These are phyloP conservation scores for Scenedesmus sp. DNA, from an alignment of 163 green algal species.

Conservation along the genomic window DNA sequence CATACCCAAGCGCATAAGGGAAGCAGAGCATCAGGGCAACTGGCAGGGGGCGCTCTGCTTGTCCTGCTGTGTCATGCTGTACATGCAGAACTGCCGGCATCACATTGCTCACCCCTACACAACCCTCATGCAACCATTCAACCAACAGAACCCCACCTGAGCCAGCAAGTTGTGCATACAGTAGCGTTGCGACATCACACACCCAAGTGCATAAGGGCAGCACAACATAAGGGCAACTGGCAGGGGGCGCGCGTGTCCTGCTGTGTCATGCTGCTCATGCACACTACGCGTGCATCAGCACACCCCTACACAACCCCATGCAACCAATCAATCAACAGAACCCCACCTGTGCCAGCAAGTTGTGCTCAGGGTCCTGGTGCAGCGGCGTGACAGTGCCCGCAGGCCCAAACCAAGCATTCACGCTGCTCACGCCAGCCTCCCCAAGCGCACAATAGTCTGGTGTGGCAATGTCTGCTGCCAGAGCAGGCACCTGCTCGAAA, in stretches of 20 bases:
- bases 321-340: too few species aligned
- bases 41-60: too few species aligned
- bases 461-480: conserved; percentile 75
- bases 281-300: neutral
- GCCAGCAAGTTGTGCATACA: conserved; percentile 88
- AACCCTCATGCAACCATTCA: too few species aligned
- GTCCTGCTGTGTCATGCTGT: neutral
- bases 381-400: conserved; percentile 91
- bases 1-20: too few species aligned
- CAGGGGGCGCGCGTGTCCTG: too few species aligned
- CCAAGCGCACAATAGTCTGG: conserved; percentile 75
- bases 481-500: conserved; percentile 89
- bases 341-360: conserved; percentile 91
- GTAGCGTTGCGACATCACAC: too few species aligned
- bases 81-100: neutral
- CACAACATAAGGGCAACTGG: too few species aligned
- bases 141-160: conserved; percentile 69
- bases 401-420: conserved; percentile 96
- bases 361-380: conserved; percentile 92
- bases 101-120: too few species aligned
- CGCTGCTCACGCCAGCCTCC: conserved; percentile 5
- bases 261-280: too few species aligned
- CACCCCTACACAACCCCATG: neutral
- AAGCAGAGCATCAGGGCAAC: too few species aligned
- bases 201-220: too few species aligned